Conservation (phyloP, 2,329 filamentous ascomycete genomes). For the Pyricularia pennisetigena region DNA sequence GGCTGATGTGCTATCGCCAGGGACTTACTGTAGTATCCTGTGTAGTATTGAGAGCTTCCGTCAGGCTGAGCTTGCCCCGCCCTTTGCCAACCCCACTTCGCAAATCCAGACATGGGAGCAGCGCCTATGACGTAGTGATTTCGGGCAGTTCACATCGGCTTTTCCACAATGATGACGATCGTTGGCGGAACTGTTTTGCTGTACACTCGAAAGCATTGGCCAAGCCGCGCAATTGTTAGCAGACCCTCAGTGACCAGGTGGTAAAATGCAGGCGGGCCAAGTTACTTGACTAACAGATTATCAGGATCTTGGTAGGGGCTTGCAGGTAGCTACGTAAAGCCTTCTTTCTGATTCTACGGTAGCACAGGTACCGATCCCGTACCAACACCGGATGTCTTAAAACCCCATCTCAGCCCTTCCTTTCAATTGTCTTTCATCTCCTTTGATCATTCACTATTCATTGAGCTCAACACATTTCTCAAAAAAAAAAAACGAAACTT, state of each 20-base stretch:
- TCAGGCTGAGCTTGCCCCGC: neutral
- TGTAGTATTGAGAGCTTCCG: neutral
- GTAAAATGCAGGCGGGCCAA: neutral
- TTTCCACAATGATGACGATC: slow-evolving; percentile 1
- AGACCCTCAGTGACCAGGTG: neutral
- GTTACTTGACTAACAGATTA: slow-evolving; percentile 2
- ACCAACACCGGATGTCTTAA: neutral
- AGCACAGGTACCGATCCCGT: neutral
- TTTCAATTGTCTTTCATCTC: neutral
- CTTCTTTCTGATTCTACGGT: neutral
- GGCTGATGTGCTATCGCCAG: no score
- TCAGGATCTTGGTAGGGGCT: neutral
- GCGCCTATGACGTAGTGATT: neutral
- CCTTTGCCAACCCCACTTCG: neutral
- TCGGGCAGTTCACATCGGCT: neutral
- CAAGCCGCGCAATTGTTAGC: slow-evolving; percentile 1
- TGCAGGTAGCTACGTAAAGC: slow-evolving; percentile 1
- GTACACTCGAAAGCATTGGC: neutral
- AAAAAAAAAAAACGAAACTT: neutral
- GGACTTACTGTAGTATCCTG: no score
- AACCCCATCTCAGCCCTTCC: neutral
- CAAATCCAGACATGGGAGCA: neutral
- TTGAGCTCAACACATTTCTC: neutral
- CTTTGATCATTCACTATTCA: neutral
- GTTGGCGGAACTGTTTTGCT: neutral